Percentiles rank a stretch among this genome's conserved stretches.
Evolutionary conservation across 2,329 filamentous ascomycete species (phyloP).

Genomic region (Berkeleyomyces rouxiae): DNA sequence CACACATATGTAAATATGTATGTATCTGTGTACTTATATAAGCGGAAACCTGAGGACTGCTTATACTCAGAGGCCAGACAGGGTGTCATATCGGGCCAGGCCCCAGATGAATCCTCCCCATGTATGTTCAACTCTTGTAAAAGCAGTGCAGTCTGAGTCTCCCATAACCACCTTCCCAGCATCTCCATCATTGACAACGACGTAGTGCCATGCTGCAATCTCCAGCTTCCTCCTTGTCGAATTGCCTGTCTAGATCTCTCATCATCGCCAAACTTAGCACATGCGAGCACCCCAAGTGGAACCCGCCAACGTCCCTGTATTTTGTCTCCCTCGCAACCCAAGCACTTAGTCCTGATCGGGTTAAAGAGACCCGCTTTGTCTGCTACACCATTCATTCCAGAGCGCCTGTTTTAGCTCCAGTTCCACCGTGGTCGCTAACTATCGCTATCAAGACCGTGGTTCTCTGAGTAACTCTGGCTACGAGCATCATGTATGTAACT

Average conservation of each 20-base stretch:
- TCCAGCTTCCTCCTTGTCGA: not conserved
- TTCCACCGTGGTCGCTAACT: not conserved
- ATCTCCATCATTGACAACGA: too few species aligned
- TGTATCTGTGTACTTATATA: not conserved
- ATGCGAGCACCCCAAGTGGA: not conserved
- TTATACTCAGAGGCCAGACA: too few species aligned
- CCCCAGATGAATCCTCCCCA: too few species aligned
- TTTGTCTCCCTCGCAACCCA: constrained; percentile 7
- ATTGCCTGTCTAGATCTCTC: not conserved
- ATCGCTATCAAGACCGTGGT: too few species aligned
- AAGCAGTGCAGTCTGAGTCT: not conserved
- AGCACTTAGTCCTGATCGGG: constrained; percentile 9
- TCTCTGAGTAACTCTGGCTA: too few species aligned
- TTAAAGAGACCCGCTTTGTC: constrained; percentile 7
- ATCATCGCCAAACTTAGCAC: too few species aligned
- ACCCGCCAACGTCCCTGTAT: not conserved
- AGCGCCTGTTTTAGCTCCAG: not conserved
- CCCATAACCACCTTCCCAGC: not conserved
- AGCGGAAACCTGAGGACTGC: not conserved
- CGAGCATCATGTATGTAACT: too few species aligned
- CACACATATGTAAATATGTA: not conserved
- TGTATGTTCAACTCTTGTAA: not conserved
- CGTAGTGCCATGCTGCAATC: too few species aligned
- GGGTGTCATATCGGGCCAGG: too few species aligned
- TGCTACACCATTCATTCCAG: not conserved